Evolutionary conservation across 306 rosid genomes (phyloP), one percentile per base, ranked within the genome.

Genomic region (Sicyos baderoa): DNA sequence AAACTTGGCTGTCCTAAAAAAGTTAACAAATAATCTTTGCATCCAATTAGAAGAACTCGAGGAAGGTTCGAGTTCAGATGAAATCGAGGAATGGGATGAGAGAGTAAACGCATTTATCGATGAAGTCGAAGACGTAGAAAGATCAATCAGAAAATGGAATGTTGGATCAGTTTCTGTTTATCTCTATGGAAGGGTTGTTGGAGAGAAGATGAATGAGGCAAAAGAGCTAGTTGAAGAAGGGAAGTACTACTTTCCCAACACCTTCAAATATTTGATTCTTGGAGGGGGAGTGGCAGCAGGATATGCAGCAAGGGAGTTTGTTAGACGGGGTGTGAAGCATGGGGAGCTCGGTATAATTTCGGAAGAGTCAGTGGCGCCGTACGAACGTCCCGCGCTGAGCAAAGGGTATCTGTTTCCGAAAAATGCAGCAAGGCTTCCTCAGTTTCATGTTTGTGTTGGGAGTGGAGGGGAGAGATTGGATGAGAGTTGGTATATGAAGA

Each of bases 231-330:
- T 83, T 16, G 40, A 77, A 54, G 73, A 64, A 77, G 86, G 82
- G 3, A 67, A 75, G 13, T 19, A 42, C 21, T 56, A 54, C 14
- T 15, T 44, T 4, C 54, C 7, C 62, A 74, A 65, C 21, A 14
- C 4, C 47, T 83, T 79, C 72, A 75, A 72, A 63, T 79, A 74
- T 37, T 48, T 79, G 57, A 83, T 83, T 52, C 68, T 83, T 42
- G 86, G 84, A 14, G 86, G 86, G 3, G 86, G 86, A 52, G 84
- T 83, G 49, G 76, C 86, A 35, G 86, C 84, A 51, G 86, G 86
- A 53, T 83, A 83, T 56, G 84, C 86, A 23, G 86, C 84, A 9
- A 79, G 84, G 75, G 86, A 79, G 76, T 83, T 83, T 40, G 54
- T 54, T 25, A 61, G 29, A 63, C 76, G 57, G 72, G 84, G 80